Conservation (phyloP, 176 grass and related monocot species). For the Aegilops umbellulata region DNA sequence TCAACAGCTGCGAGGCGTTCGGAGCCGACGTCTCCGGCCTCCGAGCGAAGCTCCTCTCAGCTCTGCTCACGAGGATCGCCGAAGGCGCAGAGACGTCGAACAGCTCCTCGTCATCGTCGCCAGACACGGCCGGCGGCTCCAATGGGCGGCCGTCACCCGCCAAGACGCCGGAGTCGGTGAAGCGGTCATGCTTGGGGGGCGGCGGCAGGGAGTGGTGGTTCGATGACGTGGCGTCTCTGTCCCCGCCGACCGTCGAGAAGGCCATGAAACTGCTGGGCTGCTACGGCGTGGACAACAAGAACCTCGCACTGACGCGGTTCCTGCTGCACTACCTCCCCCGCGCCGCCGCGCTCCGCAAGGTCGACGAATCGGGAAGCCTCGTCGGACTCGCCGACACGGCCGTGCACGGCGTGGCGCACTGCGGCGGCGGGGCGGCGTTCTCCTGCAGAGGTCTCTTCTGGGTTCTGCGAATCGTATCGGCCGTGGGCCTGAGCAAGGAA, state of each 20-base stretch:
- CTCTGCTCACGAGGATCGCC: slow-evolving; percentile 74
- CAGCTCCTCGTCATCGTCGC: slow-evolving; percentile 65
- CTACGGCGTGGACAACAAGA: slow-evolving; percentile 80
- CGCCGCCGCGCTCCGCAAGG: slow-evolving; percentile 25
- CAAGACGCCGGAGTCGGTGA: slow-evolving; percentile 69
- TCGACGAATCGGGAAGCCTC: background rate
- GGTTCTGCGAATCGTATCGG: slow-evolving; percentile 63
- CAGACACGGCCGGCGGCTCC: slow-evolving; percentile 31
- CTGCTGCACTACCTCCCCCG: slow-evolving; percentile 62
- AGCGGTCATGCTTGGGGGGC: slow-evolving; percentile 46
- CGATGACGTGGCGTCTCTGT: slow-evolving; percentile 59
- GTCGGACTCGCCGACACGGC: slow-evolving; percentile 78
- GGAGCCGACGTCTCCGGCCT: slow-evolving; percentile 46
- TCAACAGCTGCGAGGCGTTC: slow-evolving; percentile 65
- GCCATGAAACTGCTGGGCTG: slow-evolving; percentile 59
- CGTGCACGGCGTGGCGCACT: slow-evolving; percentile 69
- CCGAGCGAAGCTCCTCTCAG: slow-evolving; percentile 55
- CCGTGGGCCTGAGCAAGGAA: slow-evolving; percentile 59
- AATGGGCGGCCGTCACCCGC: slow-evolving; percentile 33
- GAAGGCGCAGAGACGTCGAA: slow-evolving; percentile 31
- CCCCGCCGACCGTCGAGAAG: slow-evolving; percentile 55
- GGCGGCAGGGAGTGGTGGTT: slow-evolving; percentile 91
- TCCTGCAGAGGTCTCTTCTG: slow-evolving; percentile 85
- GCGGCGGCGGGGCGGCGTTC: slow-evolving; percentile 53
- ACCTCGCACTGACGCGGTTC: slow-evolving; percentile 73